A percentile compares a stretch with the other conserved stretches of the same genome.
These are phyloP conservation scores for Nemania sp. DNA, from an alignment of 2,329 filamentous ascomycete species.

Conservation along the genomic window DNA sequence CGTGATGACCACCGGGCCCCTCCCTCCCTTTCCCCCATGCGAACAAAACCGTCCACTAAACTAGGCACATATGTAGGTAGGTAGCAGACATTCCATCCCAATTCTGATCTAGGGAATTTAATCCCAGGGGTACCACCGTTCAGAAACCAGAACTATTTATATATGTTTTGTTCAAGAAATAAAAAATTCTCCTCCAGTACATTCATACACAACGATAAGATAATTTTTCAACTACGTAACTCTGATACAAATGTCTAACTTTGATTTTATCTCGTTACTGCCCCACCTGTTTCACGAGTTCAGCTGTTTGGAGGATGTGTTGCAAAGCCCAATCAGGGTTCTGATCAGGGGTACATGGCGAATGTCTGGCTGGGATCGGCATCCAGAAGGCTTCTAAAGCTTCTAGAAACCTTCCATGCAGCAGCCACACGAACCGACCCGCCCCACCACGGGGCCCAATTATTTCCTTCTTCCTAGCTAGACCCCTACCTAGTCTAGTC, in stretches of 20 bases:
- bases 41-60: neutral
- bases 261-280: neutral
- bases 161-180: no score
- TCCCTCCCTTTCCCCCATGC: neutral
- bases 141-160: no score
- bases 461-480: no score
- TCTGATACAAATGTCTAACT: neutral
- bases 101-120: constrained; percentile 9
- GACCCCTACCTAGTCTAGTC: no score
- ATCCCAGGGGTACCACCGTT: neutral
- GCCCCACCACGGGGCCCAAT: no score
- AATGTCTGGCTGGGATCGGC: constrained; percentile 14
- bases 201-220: no score
- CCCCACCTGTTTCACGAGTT: neutral
- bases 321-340: constrained; percentile 13
- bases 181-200: no score
- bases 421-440: constrained; percentile 5
- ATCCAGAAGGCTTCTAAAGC: constrained; percentile 35
- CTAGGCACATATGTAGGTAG: neutral
- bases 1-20: constrained; percentile 7
- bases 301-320: neutral
- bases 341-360: constrained; percentile 1
- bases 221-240: no score
- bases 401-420: constrained; percentile 40
- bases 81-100: neutral